phyloP scores from a whole-genome alignment of 495 filamentous ascomycete species.

The Gamarada debralockiae region DNA sequence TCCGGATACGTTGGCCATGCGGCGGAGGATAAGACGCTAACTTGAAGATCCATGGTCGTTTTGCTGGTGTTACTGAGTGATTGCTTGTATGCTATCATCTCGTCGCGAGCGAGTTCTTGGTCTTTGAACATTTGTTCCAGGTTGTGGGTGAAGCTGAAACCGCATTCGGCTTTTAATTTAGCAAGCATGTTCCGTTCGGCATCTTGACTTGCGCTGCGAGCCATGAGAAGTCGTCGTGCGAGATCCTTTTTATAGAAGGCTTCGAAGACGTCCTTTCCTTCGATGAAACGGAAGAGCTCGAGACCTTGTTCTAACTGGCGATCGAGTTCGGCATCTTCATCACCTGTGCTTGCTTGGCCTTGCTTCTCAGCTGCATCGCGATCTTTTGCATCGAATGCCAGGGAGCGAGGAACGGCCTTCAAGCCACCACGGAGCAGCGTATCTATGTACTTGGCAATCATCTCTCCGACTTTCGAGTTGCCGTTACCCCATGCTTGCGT shows the following conservation, averaged over 20 bases:
- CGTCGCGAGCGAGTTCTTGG: constrained; percentile 65
- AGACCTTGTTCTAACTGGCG: constrained; percentile 86
- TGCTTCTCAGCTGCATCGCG: constrained; percentile 49
- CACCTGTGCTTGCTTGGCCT: constrained; percentile 53
- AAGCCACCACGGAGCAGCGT: constrained; percentile 80
- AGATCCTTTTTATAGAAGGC: constrained; percentile 99
- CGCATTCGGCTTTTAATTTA: constrained; percentile 89
- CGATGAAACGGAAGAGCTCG: constrained; percentile 93
- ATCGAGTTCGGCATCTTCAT: constrained; percentile 88
- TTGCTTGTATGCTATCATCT: constrained; percentile 26
- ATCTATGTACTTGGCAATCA: constrained; percentile 98
- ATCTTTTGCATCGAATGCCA: constrained; percentile 47
- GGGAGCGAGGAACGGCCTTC: constrained; percentile 63
- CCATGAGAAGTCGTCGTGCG: constrained; percentile 82
- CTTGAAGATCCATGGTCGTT: constrained; percentile 56
- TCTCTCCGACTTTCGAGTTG: constrained; percentile 92
- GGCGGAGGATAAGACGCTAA: constrained; percentile 79
- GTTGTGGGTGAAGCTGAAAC: constrained; percentile 90
- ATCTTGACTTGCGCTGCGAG: constrained; percentile 86
- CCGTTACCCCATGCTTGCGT: constrained; percentile 66
- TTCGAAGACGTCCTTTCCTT: constrained; percentile 96
- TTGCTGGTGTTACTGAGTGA: constrained; percentile 39
- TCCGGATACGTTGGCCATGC: constrained; percentile 94
- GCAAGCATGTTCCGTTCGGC: constrained; percentile 93
- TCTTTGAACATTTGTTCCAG: constrained; percentile 99